Evolutionary conservation across 306 rosid species (phyloP), one percentile per base, ranked within the genome.

Genomic region (Cucurbita moschata): DNA sequence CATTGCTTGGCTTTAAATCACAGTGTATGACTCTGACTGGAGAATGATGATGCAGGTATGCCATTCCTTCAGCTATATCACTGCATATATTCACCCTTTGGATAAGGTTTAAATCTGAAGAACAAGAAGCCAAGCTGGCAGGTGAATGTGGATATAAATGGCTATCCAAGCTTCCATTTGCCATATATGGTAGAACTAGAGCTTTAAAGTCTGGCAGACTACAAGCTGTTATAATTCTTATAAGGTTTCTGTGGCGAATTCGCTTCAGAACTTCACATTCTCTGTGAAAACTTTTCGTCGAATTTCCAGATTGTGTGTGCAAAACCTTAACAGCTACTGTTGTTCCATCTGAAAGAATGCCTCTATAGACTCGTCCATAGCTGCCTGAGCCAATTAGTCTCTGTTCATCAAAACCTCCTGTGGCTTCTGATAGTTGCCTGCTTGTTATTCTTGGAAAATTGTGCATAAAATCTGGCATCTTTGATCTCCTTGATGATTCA

Each of bases 61-160:
- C 92, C 90, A 90, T 84, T 47, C 90, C 90, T 83, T 90, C 92
- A n/a, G 96, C 90, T 60, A 87, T 75, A 65, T 90, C 89, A 52
- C 90, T 86, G 82, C 92, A 90, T 76, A 90, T 87, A 37, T 87
- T 83, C 75, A 87, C 87, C 80, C 96, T 84, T 57, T 84, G 89
- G 54, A 81, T 39, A 56, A 87, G 82, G 76, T 77, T 84, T 82
- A 89, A 77, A 77, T 86, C 88, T 39, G 89, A 81, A 54, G 86
- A 79, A 53, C 87, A 76, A 4, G 78, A 74, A 18, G 78, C 64
- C 53, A 79, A 79, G 75, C 83, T 79, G 6, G 74, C 6, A 35
- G 26, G 76, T 8, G 85, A 79, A 77, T 77, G 67, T 10, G 82
- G 86, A 72, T 89, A 89, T 21, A 89, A 89, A 47, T 83, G 47